Base-by-base conservation (phyloP, 495 filamentous ascomycete genomes). In the Penicillium steckii region DNA sequence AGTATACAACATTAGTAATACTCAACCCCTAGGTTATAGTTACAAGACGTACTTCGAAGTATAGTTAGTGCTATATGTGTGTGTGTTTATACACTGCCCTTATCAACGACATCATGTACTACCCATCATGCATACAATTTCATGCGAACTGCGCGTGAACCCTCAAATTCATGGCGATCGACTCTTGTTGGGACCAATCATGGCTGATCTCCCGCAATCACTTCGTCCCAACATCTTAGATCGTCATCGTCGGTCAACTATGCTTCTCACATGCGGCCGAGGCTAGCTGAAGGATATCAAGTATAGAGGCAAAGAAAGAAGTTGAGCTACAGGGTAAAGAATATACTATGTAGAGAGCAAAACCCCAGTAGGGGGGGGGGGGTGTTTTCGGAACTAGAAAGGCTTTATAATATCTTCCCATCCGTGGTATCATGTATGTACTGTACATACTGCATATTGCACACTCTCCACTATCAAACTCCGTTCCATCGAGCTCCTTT, bases 181-280 rank as follows among this genome's bases (percentile, higher is more conserved):
- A 50, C 38, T 50, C 32, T 45, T 45, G 46, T 55, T 49, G 52
- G 52, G 46, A 55, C 52, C 41, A 55, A 45, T 49, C 38, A 41
- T 8, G n/a, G 8, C 19, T 1, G 12, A 41, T 41, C 21, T 21
- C 19, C 38, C 38, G 19, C 38, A 3, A 41, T 13, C 8, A 8
- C 18, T 22, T 13, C 9, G 17, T 29, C 59, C 59, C 62, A 65
- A 65, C 56, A 62, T 15, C 46, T 62, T 17, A 7, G n/a, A 17
- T 32, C 29, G 29, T 32, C 29, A 32, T 43, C 7, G 41, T 10
- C n/a, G 17, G 37, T 38, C 19, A 6, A 21, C 33, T 24, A 19
- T 25, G 29, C 27, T 17, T 37, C 46, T 66, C 63, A 66, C 63
- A 66, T 66, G 63, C 57, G 37, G 60, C 63, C 63, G 58, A 59